Base-by-base conservation (phyloP, 768 basidiomycete species). In the Boletus eberwhitei region DNA sequence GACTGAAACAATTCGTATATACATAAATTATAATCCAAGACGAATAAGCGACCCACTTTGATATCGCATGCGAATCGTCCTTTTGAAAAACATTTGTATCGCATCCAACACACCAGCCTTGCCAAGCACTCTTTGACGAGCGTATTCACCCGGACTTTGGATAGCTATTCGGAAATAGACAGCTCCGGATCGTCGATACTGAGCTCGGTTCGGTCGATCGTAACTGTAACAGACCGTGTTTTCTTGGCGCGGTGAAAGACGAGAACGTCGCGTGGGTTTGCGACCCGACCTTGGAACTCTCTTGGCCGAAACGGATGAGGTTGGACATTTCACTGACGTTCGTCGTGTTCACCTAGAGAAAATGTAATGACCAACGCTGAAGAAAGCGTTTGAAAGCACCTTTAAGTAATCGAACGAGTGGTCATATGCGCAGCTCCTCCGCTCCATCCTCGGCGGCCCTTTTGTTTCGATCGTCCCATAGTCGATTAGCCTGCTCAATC, bases 51-150 rank as follows among this genome's bases (percentile, higher is more conserved):
- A 80, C 88, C 60, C 60, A 94, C 93, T 76, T 81, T 59, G 86
- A 82, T 66, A 99, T 96, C 9, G 96, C 93, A 75, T 94, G 90
- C 29, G 83, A 85, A 70, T 97, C 94, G 64, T 98, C 96, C 78
- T 99, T 99, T 71, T 98, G 94, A 55, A 99, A 72, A 90, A 98
- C 71, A 87, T 80, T 75, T 91, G 87, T 49, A 99, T 94, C 7
- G 97, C 97, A 67, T 94, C 90, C 37, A 86, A 87, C 88, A 99
- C 90, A 24, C 88, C 93, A 39, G 79, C 78, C 73, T 97, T 93
- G 1, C 89, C 91, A 17, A 98, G 74, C 24, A 98, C 72, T 97
- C 92, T 68, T 85, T 81, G 42, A 99, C 97, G 21, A 99, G 80
- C 39, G 87, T 89, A 60, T 86, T 85, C 67, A 98, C 93, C 26